phyloP scores from a whole-genome alignment of 352 stramenopile species.

The Phytophthora syringae region DNA sequence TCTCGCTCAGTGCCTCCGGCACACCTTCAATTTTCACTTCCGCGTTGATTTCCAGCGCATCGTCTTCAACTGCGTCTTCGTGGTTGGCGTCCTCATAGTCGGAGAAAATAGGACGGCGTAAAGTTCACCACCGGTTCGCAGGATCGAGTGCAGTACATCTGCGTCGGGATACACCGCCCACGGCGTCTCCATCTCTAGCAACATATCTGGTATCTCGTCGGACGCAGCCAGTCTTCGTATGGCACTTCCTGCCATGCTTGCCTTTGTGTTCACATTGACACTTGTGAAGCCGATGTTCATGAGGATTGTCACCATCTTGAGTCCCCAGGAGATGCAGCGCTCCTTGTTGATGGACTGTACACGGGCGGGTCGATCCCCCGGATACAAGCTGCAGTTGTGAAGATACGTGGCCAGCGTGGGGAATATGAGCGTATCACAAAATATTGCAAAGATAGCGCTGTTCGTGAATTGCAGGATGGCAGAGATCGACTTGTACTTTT shows the following conservation, averaged over 20 bases:
- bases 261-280: constrained; percentile 56
- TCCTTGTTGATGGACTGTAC: constrained; percentile 51
- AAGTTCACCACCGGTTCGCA: too few species aligned
- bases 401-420: constrained; percentile 62
- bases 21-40: too few species aligned
- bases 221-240: constrained; percentile 13
- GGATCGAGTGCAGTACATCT: constrained; percentile 33
- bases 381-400: constrained; percentile 66
- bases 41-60: too few species aligned
- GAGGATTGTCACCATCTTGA: constrained; percentile 67
- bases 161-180: constrained; percentile 14
- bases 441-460: constrained; percentile 47
- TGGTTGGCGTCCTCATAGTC: too few species aligned
- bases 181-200: constrained; percentile 13
- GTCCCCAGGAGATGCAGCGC: constrained; percentile 59
- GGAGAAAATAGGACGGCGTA: too few species aligned
- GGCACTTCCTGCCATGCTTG: neutral
- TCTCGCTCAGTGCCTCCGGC: too few species aligned
- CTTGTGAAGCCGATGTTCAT: constrained; percentile 69
- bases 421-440: constrained; percentile 66
- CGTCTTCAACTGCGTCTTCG: too few species aligned
- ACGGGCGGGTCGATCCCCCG: constrained; percentile 54
- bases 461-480: neutral
- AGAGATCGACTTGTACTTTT: neutral
- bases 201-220: constrained; percentile 1